phyloP scores from a whole-genome alignment of 139 green algal species.

The Picochlorum sp. region DNA sequence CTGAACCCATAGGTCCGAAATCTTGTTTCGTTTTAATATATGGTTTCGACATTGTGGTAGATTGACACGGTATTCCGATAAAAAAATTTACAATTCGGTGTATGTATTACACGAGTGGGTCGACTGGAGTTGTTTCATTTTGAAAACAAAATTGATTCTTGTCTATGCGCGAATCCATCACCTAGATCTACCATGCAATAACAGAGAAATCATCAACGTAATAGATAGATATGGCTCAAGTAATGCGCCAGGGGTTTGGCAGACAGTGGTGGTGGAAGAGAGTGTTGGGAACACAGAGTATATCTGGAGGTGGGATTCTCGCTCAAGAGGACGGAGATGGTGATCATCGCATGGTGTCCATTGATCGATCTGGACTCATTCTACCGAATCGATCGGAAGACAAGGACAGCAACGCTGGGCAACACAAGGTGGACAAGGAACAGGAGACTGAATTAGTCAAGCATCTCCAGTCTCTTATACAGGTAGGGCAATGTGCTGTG shows the following conservation, averaged over 20 bases:
- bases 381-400: neutral
- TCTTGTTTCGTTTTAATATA: constrained; percentile 15
- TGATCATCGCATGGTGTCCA: neutral
- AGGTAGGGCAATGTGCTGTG: constrained; percentile 6
- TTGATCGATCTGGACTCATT: constrained; percentile 1
- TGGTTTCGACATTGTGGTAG: neutral
- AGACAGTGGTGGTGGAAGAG: too few relatives aligned
- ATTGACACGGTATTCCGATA: too few relatives aligned
- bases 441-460: constrained; percentile 35
- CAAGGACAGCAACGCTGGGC: neutral
- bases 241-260: too few relatives aligned
- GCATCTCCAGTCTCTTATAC: constrained; percentile 44
- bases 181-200: too few relatives aligned
- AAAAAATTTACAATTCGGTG: too few relatives aligned
- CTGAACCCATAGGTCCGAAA: constrained; percentile 27
- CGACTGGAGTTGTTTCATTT: too few relatives aligned
- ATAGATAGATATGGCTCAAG: too few relatives aligned
- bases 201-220: too few relatives aligned
- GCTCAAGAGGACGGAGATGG: neutral
- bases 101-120: too few relatives aligned
- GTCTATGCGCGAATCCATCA: too few relatives aligned
- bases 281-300: too few relatives aligned
- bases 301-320: neutral
- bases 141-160: too few relatives aligned
- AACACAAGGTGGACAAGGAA: constrained; percentile 10